Evolutionary conservation across 2,329 filamentous ascomycete genomes (phyloP).

Genomic region (Botryotinia globosa): DNA sequence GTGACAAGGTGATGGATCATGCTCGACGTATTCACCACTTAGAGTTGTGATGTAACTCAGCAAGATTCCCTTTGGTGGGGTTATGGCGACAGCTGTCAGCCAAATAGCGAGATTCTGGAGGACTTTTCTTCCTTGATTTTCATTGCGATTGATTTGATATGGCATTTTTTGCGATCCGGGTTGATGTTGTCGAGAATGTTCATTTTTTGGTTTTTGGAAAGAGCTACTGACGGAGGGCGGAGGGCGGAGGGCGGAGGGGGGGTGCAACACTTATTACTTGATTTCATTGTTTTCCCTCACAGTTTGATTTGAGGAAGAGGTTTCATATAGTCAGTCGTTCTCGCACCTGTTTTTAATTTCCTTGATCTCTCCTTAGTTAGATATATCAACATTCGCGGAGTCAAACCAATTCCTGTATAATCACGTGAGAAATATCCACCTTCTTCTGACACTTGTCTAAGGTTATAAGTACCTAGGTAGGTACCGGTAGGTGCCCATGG

Average conservation of each 20-base stretch:
- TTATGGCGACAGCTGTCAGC: neutral
- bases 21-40: neutral
- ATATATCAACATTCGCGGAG: neutral
- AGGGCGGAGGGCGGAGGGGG: too few relatives aligned
- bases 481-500: too few relatives aligned
- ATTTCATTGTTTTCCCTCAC: too few relatives aligned
- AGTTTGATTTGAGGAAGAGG: neutral
- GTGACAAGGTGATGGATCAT: neutral
- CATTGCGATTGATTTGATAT: neutral
- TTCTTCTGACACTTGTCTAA: neutral
- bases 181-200: neutral
- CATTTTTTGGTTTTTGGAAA: neutral
- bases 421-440: fast-evolving
- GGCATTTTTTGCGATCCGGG: neutral
- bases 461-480: neutral
- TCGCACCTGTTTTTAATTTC: too few relatives aligned
- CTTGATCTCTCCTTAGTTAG: neutral
- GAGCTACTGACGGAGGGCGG: neutral
- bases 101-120: neutral
- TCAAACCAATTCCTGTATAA: neutral
- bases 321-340: neutral
- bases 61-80: too few relatives aligned
- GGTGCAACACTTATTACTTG: too few relatives aligned
- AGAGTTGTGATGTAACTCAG: neutral
- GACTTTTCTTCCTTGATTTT: neutral